Evolutionary conservation across 2,329 filamentous ascomycete genomes (phyloP).

Genomic region (Plenodomus lindquistii): DNA sequence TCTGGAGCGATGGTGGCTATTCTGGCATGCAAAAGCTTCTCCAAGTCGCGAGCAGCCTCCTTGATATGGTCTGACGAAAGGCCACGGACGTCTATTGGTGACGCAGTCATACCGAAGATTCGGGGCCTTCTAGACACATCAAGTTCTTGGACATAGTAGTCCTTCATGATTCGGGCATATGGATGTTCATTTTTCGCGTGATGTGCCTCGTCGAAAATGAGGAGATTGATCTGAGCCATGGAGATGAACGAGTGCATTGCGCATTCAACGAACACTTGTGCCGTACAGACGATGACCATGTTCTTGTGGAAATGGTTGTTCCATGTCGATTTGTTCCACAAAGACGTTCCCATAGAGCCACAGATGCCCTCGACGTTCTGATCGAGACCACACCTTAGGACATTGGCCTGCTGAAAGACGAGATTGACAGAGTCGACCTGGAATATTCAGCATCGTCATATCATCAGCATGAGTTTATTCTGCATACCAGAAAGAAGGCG

Average conservation of each 20-base stretch:
- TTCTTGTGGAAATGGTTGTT: slow-evolving; percentile 61
- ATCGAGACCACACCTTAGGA: slow-evolving; percentile 79
- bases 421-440: slow-evolving; percentile 85
- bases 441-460: slow-evolving; percentile 2
- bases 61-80: slow-evolving; percentile 61
- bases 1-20: slow-evolving; percentile 77
- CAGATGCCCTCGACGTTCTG: slow-evolving; percentile 74
- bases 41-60: slow-evolving; percentile 71
- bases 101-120: slow-evolving; percentile 96
- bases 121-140: slow-evolving; percentile 63
- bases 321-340: slow-evolving; percentile 67
- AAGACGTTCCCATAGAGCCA: slow-evolving; percentile 66
- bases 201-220: slow-evolving; percentile 96
- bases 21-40: slow-evolving; percentile 74
- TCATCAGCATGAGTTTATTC: not conserved
- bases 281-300: slow-evolving; percentile 90
- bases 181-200: slow-evolving; percentile 93
- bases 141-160: slow-evolving; percentile 69
- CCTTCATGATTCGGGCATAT: slow-evolving; percentile 86
- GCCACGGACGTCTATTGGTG: slow-evolving; percentile 79
- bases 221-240: slow-evolving; percentile 82
- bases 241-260: slow-evolving; percentile 77
- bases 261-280: slow-evolving; percentile 79
- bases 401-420: slow-evolving; percentile 85
- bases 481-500: slow-evolving; percentile 77